Percentiles rank a stretch among this genome's conserved stretches.
phyloP scores from a whole-genome alignment of 768 basidiomycete genomes.

The Boletus speciosus region DNA sequence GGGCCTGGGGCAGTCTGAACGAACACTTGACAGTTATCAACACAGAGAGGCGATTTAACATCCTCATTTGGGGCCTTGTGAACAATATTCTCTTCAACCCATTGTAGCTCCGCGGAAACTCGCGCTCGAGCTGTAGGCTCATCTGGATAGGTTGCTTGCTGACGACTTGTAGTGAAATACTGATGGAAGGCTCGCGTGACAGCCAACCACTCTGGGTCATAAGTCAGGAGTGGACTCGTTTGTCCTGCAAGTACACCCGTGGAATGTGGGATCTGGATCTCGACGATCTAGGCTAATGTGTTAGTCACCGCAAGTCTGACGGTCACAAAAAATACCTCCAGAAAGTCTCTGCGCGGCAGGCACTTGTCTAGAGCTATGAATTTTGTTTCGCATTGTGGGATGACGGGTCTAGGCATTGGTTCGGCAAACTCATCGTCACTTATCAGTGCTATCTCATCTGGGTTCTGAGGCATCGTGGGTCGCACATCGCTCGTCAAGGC shows the following conservation, averaged over 20 bases:
- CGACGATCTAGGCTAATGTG: constrained; percentile 55
- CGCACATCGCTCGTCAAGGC: constrained; percentile 34
- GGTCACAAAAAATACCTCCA: constrained; percentile 55
- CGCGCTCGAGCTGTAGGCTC: constrained; percentile 45
- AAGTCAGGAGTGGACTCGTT: constrained; percentile 46
- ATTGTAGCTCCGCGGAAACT: constrained; percentile 57
- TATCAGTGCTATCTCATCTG: constrained; percentile 51
- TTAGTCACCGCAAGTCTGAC: neutral
- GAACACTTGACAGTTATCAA: constrained; percentile 66
- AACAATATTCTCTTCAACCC: constrained; percentile 62
- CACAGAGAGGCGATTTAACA: constrained; percentile 16
- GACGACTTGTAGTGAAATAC: constrained; percentile 55
- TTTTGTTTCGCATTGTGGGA: constrained; percentile 45
- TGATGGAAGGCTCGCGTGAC: constrained; percentile 86
- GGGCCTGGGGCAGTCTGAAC: constrained; percentile 60
- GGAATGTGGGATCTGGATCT: constrained; percentile 41
- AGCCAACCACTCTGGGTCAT: constrained; percentile 92
- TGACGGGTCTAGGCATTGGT: constrained; percentile 30
- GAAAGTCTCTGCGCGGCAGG: constrained; percentile 66
- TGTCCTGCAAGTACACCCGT: constrained; percentile 6
- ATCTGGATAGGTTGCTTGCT: constrained; percentile 59
- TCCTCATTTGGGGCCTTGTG: constrained; percentile 6
- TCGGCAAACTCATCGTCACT: constrained; percentile 45
- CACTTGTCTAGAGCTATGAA: constrained; percentile 95
- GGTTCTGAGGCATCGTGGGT: constrained; percentile 34